Evolutionary conservation across 2,329 filamentous ascomycete species (phyloP).

Genomic region (Triangularia verruculosa): DNA sequence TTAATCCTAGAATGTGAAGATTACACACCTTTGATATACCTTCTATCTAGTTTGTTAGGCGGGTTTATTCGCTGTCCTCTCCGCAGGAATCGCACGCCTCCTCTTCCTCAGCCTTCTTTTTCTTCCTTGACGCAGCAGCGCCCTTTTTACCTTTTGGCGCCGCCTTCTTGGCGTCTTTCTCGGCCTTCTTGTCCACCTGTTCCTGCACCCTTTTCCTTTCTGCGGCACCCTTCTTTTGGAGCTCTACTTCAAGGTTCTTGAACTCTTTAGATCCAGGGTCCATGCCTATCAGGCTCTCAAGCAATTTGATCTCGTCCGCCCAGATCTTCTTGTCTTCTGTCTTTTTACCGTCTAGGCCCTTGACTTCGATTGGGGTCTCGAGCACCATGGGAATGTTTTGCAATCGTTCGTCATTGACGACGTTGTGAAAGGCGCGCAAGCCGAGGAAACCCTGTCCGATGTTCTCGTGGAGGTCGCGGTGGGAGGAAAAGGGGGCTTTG

Average conservation of each 20-base stretch:
- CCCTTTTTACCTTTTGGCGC: slow-evolving; percentile 36
- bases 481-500: slow-evolving; percentile 79
- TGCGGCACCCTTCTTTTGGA: slow-evolving; percentile 64
- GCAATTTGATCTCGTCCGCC: slow-evolving; percentile 90
- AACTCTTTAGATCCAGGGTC: slow-evolving; percentile 75
- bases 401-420: slow-evolving; percentile 80
- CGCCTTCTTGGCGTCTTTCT: slow-evolving; percentile 52
- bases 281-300: slow-evolving; percentile 85
- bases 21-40: background rate
- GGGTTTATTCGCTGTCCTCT: slow-evolving; percentile 18
- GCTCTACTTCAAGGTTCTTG: slow-evolving; percentile 55
- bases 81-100: slow-evolving; percentile 21
- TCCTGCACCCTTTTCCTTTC: slow-evolving; percentile 75
- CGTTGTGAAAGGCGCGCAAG: slow-evolving; percentile 81
- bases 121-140: slow-evolving; percentile 32
- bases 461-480: slow-evolving; percentile 89
- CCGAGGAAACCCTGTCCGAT: slow-evolving; percentile 95
- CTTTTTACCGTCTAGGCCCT: slow-evolving; percentile 61
- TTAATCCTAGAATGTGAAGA: background rate
- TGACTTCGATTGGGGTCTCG: slow-evolving; percentile 87
- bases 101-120: slow-evolving; percentile 26
- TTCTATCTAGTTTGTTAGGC: background rate
- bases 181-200: slow-evolving; percentile 73
- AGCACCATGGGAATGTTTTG: slow-evolving; percentile 84
- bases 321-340: slow-evolving; percentile 79